These are phyloP conservation scores for Zygoascus biomembranicola DNA, from an alignment of 805 yeast species.

Conservation along the genomic window DNA sequence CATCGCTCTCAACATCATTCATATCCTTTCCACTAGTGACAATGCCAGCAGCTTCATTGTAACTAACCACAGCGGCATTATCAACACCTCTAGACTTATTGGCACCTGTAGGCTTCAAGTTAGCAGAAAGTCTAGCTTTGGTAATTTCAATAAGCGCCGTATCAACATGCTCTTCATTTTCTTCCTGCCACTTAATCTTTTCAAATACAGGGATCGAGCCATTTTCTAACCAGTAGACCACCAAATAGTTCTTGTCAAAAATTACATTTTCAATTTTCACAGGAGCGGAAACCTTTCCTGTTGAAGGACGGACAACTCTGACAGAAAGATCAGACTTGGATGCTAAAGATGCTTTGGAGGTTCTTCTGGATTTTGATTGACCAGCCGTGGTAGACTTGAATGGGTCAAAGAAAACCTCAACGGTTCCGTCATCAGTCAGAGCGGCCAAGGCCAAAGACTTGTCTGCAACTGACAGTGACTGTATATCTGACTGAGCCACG, in stretches of 20 bases:
- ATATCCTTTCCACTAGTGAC: slow-evolving; percentile 31
- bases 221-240: slow-evolving; percentile 25
- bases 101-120: background rate
- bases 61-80: slow-evolving; percentile 35
- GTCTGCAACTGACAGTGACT: slow-evolving; percentile 27
- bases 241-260: slow-evolving; percentile 11
- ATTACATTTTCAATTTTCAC: slow-evolving; percentile 10
- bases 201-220: slow-evolving; percentile 28
- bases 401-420: slow-evolving; percentile 66
- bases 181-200: slow-evolving; percentile 15
- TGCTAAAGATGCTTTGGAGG: slow-evolving; percentile 8
- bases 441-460: slow-evolving; percentile 35
- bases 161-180: background rate
- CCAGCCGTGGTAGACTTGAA: slow-evolving; percentile 8
- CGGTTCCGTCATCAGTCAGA: slow-evolving; percentile 64
- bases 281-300: slow-evolving; percentile 4
- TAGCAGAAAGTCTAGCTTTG: slow-evolving; percentile 2
- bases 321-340: slow-evolving; percentile 10
- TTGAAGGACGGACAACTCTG: slow-evolving; percentile 8
- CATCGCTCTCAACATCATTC: slow-evolving; percentile 27
- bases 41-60: slow-evolving; percentile 28
- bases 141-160: slow-evolving; percentile 3
- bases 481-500: slow-evolving; percentile 60
- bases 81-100: slow-evolving; percentile 23
- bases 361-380: slow-evolving; percentile 3